phyloP scores from a whole-genome alignment of 495 filamentous ascomycete genomes.

The Recurvomyces mirabilis region DNA sequence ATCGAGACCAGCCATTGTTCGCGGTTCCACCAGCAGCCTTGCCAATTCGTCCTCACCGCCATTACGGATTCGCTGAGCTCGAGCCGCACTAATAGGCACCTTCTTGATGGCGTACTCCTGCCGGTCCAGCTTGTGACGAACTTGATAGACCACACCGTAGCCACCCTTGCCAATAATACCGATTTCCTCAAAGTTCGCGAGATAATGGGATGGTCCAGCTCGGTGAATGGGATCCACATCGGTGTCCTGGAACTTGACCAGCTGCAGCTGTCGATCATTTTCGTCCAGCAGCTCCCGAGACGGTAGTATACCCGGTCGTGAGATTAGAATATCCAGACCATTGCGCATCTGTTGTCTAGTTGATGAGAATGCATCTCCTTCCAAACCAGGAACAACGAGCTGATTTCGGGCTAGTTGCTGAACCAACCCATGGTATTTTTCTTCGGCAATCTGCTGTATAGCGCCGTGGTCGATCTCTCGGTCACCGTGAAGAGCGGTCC shows the following conservation, averaged over 20 bases:
- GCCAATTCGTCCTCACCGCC: slow-evolving; percentile 25
- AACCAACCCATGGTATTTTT: not conserved
- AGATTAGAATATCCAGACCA: not conserved
- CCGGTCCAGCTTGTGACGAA: slow-evolving; percentile 29
- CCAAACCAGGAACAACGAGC: not conserved
- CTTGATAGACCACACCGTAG: slow-evolving; percentile 35
- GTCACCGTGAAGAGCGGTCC: too few relatives aligned
- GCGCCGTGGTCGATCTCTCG: not conserved
- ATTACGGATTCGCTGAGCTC: slow-evolving; percentile 22
- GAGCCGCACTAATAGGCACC: slow-evolving; percentile 25
- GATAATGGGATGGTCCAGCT: not conserved
- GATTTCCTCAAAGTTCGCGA: slow-evolving; percentile 26
- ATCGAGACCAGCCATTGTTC: slow-evolving; percentile 26
- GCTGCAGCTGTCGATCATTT: not conserved
- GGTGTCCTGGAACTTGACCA: not conserved
- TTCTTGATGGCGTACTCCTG: slow-evolving; percentile 36
- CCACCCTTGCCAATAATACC: slow-evolving; percentile 34
- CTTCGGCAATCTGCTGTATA: not conserved
- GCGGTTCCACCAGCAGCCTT: slow-evolving; percentile 29
- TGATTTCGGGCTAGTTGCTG: not conserved
- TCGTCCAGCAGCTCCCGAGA: not conserved
- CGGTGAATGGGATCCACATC: not conserved
- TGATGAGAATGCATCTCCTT: not conserved
- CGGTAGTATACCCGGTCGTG: not conserved
- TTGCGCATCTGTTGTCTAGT: not conserved